These are phyloP conservation scores for Fusarium albidum DNA, from an alignment of 2,329 filamentous ascomycete species.

Conservation along the genomic window DNA sequence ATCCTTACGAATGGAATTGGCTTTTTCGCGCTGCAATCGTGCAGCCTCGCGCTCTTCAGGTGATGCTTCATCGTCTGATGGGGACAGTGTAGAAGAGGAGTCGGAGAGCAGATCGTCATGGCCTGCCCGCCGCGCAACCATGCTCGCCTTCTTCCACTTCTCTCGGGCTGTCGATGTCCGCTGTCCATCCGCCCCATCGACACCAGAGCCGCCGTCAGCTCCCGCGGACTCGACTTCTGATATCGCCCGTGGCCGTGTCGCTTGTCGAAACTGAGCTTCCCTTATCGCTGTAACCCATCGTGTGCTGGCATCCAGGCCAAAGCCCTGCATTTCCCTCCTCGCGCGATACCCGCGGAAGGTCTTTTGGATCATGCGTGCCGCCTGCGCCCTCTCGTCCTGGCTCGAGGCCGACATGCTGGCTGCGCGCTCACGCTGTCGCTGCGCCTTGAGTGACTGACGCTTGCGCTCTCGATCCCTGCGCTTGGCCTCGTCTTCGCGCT, in stretches of 20 bases:
- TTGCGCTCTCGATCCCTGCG: conserved; percentile 50
- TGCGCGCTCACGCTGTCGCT: conserved; percentile 31
- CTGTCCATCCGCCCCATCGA: conserved; percentile 16
- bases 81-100: conserved; percentile 42
- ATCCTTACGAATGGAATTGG: conserved; percentile 66
- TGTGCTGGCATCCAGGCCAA: conserved; percentile 72
- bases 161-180: conserved; percentile 58
- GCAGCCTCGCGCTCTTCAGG: conserved; percentile 49
- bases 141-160: conserved; percentile 79
- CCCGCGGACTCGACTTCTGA: conserved; percentile 17
- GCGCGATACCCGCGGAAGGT: conserved; percentile 81
- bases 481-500: conserved; percentile 54
- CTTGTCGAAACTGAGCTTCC: conserved; percentile 63
- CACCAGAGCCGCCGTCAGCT: conserved; percentile 12
- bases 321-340: conserved; percentile 74
- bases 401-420: conserved; percentile 17
- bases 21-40: conserved; percentile 53
- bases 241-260: conserved; percentile 54
- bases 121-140: conserved; percentile 76
- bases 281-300: conserved; percentile 74
- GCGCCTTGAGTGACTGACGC: conserved; percentile 46
- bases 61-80: conserved; percentile 42
- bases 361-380: conserved; percentile 69
- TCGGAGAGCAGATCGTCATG: conserved; percentile 68
- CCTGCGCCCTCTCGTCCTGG: conserved; percentile 47